Percentiles rank a stretch among this genome's conserved stretches.
These are phyloP conservation scores for Peziza echinospora DNA, from an alignment of 495 filamentous ascomycete genomes.

Conservation along the genomic window DNA sequence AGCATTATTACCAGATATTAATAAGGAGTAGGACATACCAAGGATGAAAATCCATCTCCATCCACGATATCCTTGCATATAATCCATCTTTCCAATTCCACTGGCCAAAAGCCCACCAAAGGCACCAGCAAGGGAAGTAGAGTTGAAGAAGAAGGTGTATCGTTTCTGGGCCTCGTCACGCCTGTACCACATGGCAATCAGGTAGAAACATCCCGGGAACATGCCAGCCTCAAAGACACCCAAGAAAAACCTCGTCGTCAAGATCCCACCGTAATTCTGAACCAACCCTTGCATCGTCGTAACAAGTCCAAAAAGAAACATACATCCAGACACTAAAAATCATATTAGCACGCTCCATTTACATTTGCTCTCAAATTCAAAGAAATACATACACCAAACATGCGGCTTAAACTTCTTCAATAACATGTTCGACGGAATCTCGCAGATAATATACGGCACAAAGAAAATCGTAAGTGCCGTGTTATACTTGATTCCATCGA, in stretches of 20 bases:
- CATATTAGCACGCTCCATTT: no score
- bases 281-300: slow-evolving; percentile 63
- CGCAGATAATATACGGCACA: slow-evolving; percentile 69
- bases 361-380: no score
- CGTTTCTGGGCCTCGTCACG: slow-evolving; percentile 69
- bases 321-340: slow-evolving; percentile 29
- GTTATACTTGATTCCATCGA: slow-evolving; percentile 46
- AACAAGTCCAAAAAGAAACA: slow-evolving; percentile 62
- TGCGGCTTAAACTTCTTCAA: slow-evolving; percentile 63
- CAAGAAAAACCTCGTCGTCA: slow-evolving; percentile 69
- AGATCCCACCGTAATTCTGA: slow-evolving; percentile 51
- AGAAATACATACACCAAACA: slow-evolving; percentile 68
- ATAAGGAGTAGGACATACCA: slow-evolving; percentile 1
- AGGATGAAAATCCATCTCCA: slow-evolving; percentile 72
- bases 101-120: slow-evolving; percentile 69
- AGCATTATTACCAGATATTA: not conserved
- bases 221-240: slow-evolving; percentile 76
- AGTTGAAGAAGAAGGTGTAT: slow-evolving; percentile 75
- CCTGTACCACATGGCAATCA: slow-evolving; percentile 70
- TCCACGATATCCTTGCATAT: slow-evolving; percentile 43
- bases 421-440: slow-evolving; percentile 76
- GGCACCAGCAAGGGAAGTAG: slow-evolving; percentile 62
- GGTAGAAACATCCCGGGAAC: slow-evolving; percentile 60
- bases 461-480: slow-evolving; percentile 76
- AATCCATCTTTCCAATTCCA: slow-evolving; percentile 65